A percentile compares a stretch with the other conserved stretches of the same genome.
Evolutionary conservation across 2,329 filamentous ascomycete genomes (phyloP).

Genomic region (Cladophialophora exuberans): DNA sequence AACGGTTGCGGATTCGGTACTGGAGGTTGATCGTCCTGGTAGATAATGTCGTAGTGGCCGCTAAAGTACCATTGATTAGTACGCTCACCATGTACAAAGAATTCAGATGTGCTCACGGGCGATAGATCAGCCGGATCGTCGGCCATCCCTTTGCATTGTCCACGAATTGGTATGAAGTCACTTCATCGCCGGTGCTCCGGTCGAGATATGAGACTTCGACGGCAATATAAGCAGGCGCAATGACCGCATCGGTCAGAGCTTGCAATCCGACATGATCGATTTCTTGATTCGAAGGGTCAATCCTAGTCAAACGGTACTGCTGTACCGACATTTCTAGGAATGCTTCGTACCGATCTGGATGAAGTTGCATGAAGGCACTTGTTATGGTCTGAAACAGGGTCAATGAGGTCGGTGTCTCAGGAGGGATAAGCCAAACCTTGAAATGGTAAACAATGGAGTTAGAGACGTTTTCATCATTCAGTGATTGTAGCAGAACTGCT

Average conservation of each 20-base stretch:
- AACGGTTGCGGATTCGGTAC: conserved; percentile 9
- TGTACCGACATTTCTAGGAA: conserved; percentile 70
- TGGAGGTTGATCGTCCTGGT: conserved; percentile 56
- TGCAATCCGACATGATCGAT: conserved; percentile 89
- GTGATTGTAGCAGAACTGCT: conserved; percentile 64
- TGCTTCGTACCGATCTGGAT: conserved; percentile 68
- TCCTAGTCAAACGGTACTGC: conserved; percentile 68
- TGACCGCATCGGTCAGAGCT: conserved; percentile 74
- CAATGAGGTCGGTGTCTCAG: conserved; percentile 26
- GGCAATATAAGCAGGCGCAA: conserved; percentile 76
- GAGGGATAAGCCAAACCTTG: conserved; percentile 52
- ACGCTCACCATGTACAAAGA: background rate
- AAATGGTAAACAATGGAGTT: conserved; percentile 84
- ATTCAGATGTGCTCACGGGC: conserved; percentile 58
- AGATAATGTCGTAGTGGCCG: conserved; percentile 93
- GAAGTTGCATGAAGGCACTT: conserved; percentile 79
- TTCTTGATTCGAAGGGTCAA: conserved; percentile 77
- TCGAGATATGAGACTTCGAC: conserved; percentile 93
- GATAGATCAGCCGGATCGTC: conserved; percentile 69
- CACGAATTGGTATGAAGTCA: conserved; percentile 57
- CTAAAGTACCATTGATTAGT: conserved; percentile 42
- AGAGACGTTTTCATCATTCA: conserved; percentile 72
- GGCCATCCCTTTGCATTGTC: conserved; percentile 50
- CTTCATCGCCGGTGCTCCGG: conserved; percentile 74
- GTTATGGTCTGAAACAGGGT: conserved; percentile 69